phyloP scores from a whole-genome alignment of 2,329 filamentous ascomycete species.

The Polychaeton citri region DNA sequence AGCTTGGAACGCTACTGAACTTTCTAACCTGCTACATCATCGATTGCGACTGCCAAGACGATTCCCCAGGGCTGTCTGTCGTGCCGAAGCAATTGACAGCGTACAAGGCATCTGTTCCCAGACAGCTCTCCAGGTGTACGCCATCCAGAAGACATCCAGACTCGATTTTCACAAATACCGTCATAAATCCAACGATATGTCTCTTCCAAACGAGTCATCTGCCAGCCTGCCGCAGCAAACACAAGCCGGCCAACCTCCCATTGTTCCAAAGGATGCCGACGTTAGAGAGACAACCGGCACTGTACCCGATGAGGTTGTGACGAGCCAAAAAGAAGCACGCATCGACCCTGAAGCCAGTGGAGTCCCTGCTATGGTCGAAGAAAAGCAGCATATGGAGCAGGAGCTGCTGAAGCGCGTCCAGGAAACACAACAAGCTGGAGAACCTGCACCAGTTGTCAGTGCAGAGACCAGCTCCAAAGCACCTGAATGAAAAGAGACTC shows the following conservation, averaged over 20 bases:
- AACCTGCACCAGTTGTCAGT: conserved; percentile 29
- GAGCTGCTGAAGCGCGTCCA: conserved; percentile 54
- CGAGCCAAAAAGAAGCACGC: conserved; percentile 17
- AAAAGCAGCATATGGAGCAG: conserved; percentile 62
- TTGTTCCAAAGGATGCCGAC: conserved; percentile 5
- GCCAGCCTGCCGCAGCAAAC: conserved; percentile 7
- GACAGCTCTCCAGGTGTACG: too few species aligned
- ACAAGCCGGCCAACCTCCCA: conserved; percentile 9
- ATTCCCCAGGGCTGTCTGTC: too few species aligned
- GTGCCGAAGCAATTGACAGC: too few species aligned
- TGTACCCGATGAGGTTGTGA: conserved; percentile 16
- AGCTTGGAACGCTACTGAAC: too few species aligned
- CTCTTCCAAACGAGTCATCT: too few species aligned
- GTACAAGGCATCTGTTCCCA: too few species aligned
- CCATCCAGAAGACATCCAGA: too few species aligned
- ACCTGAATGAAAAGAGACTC: too few species aligned
- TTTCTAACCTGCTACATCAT: too few species aligned
- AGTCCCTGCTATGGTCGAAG: conserved; percentile 53
- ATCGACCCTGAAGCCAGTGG: conserved; percentile 57
- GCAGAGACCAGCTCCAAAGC: conserved; percentile 24
- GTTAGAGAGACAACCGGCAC: conserved; percentile 13
- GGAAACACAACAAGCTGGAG: conserved; percentile 27
- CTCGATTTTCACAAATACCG: too few species aligned
- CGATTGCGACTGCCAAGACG: too few species aligned
- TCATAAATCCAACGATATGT: too few species aligned